Evolutionary conservation across 2,329 filamentous ascomycete genomes (phyloP).

Genomic region (Nothophaeocryptopus gaeumannii): DNA sequence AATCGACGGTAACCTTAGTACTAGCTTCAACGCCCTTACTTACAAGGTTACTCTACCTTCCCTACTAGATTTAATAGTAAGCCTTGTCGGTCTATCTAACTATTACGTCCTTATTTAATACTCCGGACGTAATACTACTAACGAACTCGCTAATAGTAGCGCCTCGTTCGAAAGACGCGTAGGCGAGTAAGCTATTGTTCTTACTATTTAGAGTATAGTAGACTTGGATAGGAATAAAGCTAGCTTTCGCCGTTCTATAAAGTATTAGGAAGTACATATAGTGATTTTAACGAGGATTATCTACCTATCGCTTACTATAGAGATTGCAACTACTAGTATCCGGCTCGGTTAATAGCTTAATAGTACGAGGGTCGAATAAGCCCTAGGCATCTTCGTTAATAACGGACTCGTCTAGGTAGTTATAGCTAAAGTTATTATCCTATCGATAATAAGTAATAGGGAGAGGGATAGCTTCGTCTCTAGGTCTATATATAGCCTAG

Average conservation of each 20-base stretch:
- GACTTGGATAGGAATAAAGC: slow-evolving; percentile 49
- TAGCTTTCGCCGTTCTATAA: slow-evolving; percentile 46
- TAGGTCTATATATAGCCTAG: slow-evolving; percentile 47
- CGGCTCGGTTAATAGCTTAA: slow-evolving; percentile 31
- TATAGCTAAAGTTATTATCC: slow-evolving; percentile 48
- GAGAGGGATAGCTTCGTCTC: slow-evolving; percentile 46
- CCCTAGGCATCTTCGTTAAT: slow-evolving; percentile 52
- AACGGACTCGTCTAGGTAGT: slow-evolving; percentile 50
- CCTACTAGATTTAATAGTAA: slow-evolving; percentile 59
- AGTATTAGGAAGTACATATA: slow-evolving; percentile 55
- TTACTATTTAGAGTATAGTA: slow-evolving; percentile 53
- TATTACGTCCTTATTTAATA: slow-evolving; percentile 56
- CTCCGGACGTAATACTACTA: slow-evolving; percentile 53
- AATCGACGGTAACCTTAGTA: slow-evolving; percentile 57
- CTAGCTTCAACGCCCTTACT: slow-evolving; percentile 55
- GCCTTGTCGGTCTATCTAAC: slow-evolving; percentile 40
- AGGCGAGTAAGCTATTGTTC: slow-evolving; percentile 53
- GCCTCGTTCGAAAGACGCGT: slow-evolving; percentile 51
- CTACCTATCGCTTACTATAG: slow-evolving; percentile 51
- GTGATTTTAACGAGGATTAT: slow-evolving; percentile 48
- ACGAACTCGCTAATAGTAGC: slow-evolving; percentile 56
- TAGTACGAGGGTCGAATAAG: slow-evolving; percentile 49
- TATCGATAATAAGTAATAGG: slow-evolving; percentile 48
- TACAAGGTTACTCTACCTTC: slow-evolving; percentile 55
- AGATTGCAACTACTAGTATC: slow-evolving; percentile 40